Evolutionary conservation across 2,329 filamentous ascomycete genomes (phyloP), one percentile per base, ranked within the genome.

Genomic region (Penicillium brasilianum): DNA sequence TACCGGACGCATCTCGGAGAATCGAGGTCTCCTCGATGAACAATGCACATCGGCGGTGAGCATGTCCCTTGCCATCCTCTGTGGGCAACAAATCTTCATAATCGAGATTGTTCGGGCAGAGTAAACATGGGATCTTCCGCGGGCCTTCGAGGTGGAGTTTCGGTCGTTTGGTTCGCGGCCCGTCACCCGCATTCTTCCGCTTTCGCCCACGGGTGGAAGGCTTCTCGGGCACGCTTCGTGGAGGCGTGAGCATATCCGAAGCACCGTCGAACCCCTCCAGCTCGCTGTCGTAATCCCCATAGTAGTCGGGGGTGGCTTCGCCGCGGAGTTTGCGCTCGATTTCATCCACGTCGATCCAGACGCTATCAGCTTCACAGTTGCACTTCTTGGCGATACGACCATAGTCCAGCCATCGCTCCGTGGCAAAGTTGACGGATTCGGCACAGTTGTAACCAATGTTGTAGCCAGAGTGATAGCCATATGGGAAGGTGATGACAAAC

Each of bases 381-480:
- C 95, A 99, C 76, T 95, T 96, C 79, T 97, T 97, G 16, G 95
- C 95, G 68, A 97, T 93, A 70, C 93, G 92, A 22, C 93, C 95
- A 82, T 95, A 97, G 54, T 96, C 90, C 49, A 99, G 81, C 95
- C 95, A 99, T 32, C 92, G 90, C 68, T 97, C 93, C 9, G 96
- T 88, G 5, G 94, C 95, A 76, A 99, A 99, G 75, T 99, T 99
- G 80, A 99, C 95, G 8, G 95, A 97, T 75, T 99, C 95, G 30
- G 95, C 95, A 77, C 95, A 99, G 75, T 99, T 99, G 81, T 99
- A 99, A 16, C 96, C 95, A 39, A 99, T 82, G 70, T 99, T 99
- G 77, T 96, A 99, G 4, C 95, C 95, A 5, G 95, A 99, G 74
- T 99, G 95, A 75, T 99, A 99, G 22, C 95, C 95, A 71, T 98